Conservation (phyloP, 805 yeast species). For the Metschnikowia kofuensis region DNA sequence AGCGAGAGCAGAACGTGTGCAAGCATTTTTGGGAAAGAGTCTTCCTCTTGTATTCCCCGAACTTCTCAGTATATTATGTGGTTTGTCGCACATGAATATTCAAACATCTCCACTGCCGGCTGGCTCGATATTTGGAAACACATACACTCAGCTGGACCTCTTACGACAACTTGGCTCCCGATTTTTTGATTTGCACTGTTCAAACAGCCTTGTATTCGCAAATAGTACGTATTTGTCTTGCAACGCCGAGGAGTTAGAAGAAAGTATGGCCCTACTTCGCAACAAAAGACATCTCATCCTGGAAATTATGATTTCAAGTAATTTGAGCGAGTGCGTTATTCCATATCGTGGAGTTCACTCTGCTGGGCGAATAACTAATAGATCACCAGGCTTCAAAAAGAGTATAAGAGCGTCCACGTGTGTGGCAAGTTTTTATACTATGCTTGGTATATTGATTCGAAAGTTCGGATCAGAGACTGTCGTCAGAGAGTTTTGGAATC, state of each 20-base stretch:
- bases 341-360: slow-evolving; percentile 31
- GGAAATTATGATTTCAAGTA: slow-evolving; percentile 31
- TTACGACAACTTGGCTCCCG: slow-evolving; percentile 28
- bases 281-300: slow-evolving; percentile 20
- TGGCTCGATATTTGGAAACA: slow-evolving; percentile 8
- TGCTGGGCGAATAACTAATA: slow-evolving; percentile 16
- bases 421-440: slow-evolving; percentile 37
- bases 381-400: slow-evolving; percentile 12
- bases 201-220: slow-evolving; percentile 27
- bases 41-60: slow-evolving; percentile 26
- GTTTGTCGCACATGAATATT: slow-evolving; percentile 24
- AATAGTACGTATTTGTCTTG: slow-evolving; percentile 29
- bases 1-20: slow-evolving; percentile 19
- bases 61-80: slow-evolving; percentile 27
- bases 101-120: slow-evolving; percentile 8
- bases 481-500: slow-evolving; percentile 19
- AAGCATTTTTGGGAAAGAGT: slow-evolving; percentile 25
- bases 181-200: slow-evolving; percentile 23
- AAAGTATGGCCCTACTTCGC: slow-evolving; percentile 21
- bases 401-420: slow-evolving; percentile 22
- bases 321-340: slow-evolving; percentile 26
- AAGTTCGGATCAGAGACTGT: slow-evolving; percentile 27
- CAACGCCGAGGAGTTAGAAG: slow-evolving; percentile 26
- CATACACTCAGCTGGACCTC: slow-evolving; percentile 11
- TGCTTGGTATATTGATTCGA: slow-evolving; percentile 33